Evolutionary conservation across 495 filamentous ascomycete genomes (phyloP), one percentile per base, ranked within the genome.

Genomic region (Poronia punctata): DNA sequence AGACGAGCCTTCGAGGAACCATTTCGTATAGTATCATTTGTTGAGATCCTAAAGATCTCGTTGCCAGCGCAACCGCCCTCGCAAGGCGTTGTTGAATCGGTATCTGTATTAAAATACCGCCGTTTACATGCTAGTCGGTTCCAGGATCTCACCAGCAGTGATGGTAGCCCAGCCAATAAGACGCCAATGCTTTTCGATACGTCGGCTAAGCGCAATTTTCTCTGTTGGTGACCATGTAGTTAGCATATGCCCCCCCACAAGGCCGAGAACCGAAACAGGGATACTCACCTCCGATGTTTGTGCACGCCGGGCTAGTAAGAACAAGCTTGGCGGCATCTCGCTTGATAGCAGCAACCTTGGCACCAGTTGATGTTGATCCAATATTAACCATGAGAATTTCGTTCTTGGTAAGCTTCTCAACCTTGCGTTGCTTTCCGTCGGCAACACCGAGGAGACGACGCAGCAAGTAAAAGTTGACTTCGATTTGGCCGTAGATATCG

Each of bases 301-400:
- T 59, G 32, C 55, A 59, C 11, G 55, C 53, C 27, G 54, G 56
- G 17, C 50, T 57, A 21, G 53, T 56, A 7, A 60, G 25, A 45
- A 76, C 78, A 44, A 93, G 72, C 67, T 95, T 95, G 28, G 93
- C 93, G 25, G 86, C 88, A 80, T 97, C 93, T 43, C 89, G 87
- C 78, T 90, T 95, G 49, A 96, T 92, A 54, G 86, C 88, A 30
- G 89, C 74, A 12, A 98, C 88, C 76, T 95, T 97, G 40, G 84
- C 84, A 46, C 92, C 92, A 15, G 90, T 95, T 31, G 92, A 90
- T 10, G 90, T 95, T 18, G 87, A 93, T 40, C 92, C 92, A 57
- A 98, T 96, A 73, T 98, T 98, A 43, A 98, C 92, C 90, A 98
- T 96, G 54, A 90, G 84, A 52, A 97, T 87, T 64, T 98, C 92